phyloP scores from a whole-genome alignment of 441 rosid genomes.

The Euphorbia celastroides region DNA sequence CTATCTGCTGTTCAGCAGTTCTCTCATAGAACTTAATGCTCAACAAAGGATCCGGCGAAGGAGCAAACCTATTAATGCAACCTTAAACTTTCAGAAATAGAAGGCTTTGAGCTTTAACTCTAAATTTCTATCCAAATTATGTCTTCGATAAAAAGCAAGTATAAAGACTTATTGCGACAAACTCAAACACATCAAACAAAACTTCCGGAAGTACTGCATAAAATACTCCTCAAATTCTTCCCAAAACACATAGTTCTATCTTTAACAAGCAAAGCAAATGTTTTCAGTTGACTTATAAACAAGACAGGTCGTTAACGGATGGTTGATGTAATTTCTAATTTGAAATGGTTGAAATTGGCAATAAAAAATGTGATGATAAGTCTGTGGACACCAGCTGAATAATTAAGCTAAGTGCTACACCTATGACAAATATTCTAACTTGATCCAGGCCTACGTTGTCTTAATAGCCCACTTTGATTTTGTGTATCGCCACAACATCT shows the following conservation, averaged over 20 bases:
- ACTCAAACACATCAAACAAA: neutral
- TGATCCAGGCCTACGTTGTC: no score
- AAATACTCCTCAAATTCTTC: neutral
- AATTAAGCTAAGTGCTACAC: no score
- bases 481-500: no score
- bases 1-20: conserved; percentile 79
- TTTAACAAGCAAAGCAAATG: neutral
- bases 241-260: neutral
- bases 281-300: neutral
- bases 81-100: conserved; percentile 14
- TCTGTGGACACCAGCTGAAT: no score
- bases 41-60: conserved; percentile 78
- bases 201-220: neutral
- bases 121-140: neutral
- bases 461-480: no score
- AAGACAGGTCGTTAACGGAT: no score
- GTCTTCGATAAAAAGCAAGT: neutral
- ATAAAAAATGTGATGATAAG: no score
- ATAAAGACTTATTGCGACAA: neutral
- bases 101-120: neutral
- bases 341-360: no score
- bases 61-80: conserved; percentile 55
- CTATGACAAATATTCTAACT: no score
- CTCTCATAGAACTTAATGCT: conserved; percentile 80
- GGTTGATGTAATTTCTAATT: no score